Evolutionary conservation across 176 grass and related monocot genomes (phyloP).

Genomic region (Eleusine indica): DNA sequence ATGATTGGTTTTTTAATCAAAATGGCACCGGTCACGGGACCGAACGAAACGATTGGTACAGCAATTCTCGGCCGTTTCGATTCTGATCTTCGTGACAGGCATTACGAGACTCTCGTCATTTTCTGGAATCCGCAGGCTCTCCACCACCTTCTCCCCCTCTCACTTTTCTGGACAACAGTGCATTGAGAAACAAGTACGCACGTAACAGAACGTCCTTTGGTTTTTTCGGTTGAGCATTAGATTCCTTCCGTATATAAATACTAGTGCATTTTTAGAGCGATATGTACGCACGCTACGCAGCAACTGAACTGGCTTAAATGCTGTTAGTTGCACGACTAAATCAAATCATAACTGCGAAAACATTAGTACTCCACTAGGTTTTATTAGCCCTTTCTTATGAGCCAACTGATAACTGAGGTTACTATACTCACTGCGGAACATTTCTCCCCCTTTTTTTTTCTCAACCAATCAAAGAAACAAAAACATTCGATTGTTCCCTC

Average conservation of each 20-base stretch:
- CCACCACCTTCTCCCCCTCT: not conserved
- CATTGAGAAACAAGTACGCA: not conserved
- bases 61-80: not conserved
- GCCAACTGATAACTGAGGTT: not conserved
- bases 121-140: not conserved
- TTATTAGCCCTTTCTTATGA: not conserved
- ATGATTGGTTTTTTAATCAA: not conserved
- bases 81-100: not conserved
- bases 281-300: not conserved
- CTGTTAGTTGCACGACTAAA: not conserved
- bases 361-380: not conserved
- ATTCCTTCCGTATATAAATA: not conserved
- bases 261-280: not conserved
- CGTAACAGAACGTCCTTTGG: not conserved
- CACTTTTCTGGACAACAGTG: not conserved
- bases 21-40: not conserved
- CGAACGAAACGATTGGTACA: not conserved
- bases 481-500: slow-evolving; percentile 4
- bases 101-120: not conserved
- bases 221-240: not conserved
- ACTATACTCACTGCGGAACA: not conserved
- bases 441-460: not conserved
- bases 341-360: not conserved
- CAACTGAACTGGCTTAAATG: not conserved
- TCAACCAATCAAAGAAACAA: not conserved